Evolutionary conservation across 371 early-diverging fungal genomes (phyloP).

Genomic region (Saksenaea vasiformis): DNA sequence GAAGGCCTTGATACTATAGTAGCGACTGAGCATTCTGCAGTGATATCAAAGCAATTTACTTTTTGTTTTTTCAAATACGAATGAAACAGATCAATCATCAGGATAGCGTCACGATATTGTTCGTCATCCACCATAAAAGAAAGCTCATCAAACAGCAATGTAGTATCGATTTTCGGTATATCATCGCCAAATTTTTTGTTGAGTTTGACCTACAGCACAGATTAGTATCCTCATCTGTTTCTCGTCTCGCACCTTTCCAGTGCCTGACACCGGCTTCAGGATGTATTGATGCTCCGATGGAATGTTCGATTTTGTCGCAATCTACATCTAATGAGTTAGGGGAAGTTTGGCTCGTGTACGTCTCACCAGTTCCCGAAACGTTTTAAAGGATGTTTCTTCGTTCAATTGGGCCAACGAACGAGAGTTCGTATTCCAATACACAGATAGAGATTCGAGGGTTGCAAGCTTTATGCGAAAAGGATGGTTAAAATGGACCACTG

Average conservation of each 20-base stretch:
- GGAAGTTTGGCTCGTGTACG: not conserved
- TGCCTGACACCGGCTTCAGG: conserved; percentile 82
- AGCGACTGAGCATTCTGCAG: not conserved
- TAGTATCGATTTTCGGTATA: conserved; percentile 55
- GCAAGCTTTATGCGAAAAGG: conserved; percentile 14
- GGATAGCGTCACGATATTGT: conserved; percentile 73
- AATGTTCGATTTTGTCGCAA: conserved; percentile 28
- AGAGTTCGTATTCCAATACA: conserved; percentile 81
- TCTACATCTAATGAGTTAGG: conserved; percentile 23
- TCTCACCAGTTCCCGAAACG: not conserved
- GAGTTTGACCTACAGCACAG: conserved; percentile 36
- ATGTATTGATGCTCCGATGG: conserved; percentile 62
- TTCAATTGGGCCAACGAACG: conserved; percentile 49
- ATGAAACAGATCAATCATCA: conserved; percentile 73
- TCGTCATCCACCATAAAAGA: conserved; percentile 76
- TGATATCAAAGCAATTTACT: conserved; percentile 33
- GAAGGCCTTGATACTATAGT: conserved; percentile 67
- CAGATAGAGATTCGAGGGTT: conserved; percentile 64
- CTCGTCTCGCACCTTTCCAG: conserved; percentile 62
- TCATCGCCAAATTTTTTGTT: conserved; percentile 56
- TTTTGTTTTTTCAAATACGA: conserved; percentile 68
- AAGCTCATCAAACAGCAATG: conserved; percentile 76
- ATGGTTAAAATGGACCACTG: not conserved
- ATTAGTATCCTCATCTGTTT: not conserved
- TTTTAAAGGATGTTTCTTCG: conserved; percentile 28